Percentiles rank a stretch among this genome's conserved stretches.
phyloP scores from a whole-genome alignment of 2,329 filamentous ascomycete genomes.

The Penicillium sp. region DNA sequence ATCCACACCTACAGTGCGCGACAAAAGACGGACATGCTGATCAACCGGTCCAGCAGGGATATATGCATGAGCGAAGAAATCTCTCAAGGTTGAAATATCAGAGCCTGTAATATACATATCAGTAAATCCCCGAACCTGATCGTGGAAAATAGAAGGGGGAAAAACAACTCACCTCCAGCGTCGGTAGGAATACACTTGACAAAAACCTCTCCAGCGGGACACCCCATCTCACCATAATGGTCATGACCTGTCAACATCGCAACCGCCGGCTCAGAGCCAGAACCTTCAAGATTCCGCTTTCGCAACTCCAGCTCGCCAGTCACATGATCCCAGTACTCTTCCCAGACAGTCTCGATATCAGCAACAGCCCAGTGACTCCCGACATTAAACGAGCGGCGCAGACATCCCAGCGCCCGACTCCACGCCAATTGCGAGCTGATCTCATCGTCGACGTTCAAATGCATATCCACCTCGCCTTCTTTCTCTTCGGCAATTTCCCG shows the following conservation, averaged over 20 bases:
- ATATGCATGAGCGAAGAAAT: constrained; percentile 57
- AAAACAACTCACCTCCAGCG: constrained; percentile 35
- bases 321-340: constrained; percentile 35
- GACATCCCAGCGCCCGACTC: constrained; percentile 59
- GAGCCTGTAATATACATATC: constrained; percentile 15
- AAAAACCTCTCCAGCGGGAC: constrained; percentile 19
- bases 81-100: constrained; percentile 26
- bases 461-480: background rate
- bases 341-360: constrained; percentile 43
- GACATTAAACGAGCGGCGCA: constrained; percentile 59
- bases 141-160: background rate
- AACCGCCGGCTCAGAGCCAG: constrained; percentile 14
- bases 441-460: constrained; percentile 5
- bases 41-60: constrained; percentile 50
- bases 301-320: constrained; percentile 22
- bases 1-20: constrained; percentile 56
- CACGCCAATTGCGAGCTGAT: constrained; percentile 64
- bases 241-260: background rate
- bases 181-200: constrained; percentile 40
- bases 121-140: background rate
- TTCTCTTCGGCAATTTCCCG: constrained; percentile 61
- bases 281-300: constrained; percentile 17
- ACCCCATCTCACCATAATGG: constrained; percentile 9
- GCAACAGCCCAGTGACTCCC: constrained; percentile 30
- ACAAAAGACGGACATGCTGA: constrained; percentile 52